phyloP scores from a whole-genome alignment of 768 basidiomycete species.

The Mycena indigotica region DNA sequence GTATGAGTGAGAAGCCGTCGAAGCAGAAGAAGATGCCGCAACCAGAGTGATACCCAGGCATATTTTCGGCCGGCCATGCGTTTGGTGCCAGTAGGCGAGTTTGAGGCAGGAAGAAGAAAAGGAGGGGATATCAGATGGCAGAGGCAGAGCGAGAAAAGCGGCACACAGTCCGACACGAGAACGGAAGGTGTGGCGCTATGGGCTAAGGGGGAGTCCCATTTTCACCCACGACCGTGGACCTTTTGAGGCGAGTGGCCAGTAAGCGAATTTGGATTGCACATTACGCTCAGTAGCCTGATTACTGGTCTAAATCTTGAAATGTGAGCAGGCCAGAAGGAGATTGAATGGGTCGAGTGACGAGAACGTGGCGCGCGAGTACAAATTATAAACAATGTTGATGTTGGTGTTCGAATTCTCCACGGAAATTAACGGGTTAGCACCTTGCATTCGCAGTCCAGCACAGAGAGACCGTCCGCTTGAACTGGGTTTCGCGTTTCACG shows the following conservation, averaged over 20 bases:
- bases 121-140: neutral
- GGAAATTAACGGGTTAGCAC: too few relatives aligned
- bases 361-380: neutral
- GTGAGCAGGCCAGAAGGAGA: neutral
- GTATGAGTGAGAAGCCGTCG: neutral
- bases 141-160: neutral
- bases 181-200: slow-evolving; percentile 4
- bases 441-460: too few relatives aligned
- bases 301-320: neutral
- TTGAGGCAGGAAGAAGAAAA: neutral
- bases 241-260: slow-evolving; percentile 19
- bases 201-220: too few relatives aligned
- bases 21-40: neutral
- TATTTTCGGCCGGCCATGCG: slow-evolving; percentile 32
- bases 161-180: neutral
- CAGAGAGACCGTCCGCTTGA: too few relatives aligned
- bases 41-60: slow-evolving; percentile 51
- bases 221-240: too few relatives aligned
- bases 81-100: neutral
- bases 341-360: too few relatives aligned
- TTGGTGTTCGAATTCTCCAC: too few relatives aligned
- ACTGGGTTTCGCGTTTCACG: too few relatives aligned
- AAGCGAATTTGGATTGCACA: slow-evolving; percentile 25
- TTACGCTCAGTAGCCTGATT: slow-evolving; percentile 8
- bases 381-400: too few relatives aligned